phyloP scores from a whole-genome alignment of 2,329 filamentous ascomycete species.

The Emmonsia crescens region DNA sequence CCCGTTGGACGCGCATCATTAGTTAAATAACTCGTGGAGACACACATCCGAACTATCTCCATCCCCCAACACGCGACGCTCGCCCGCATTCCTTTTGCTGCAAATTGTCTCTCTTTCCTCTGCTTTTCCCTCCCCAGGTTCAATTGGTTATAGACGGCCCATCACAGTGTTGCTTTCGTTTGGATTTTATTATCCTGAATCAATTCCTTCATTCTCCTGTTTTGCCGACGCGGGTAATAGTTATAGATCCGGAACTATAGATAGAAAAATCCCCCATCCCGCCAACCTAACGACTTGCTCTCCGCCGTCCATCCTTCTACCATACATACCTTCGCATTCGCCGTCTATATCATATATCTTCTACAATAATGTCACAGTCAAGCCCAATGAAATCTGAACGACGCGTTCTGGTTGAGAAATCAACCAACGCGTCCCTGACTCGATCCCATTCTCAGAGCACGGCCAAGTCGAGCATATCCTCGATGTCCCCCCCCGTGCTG shows the following conservation, averaged over 20 bases:
- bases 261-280: background rate
- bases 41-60: background rate
- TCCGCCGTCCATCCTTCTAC: background rate
- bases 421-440: constrained; percentile 31
- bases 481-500: constrained; percentile 24
- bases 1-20: background rate
- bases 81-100: background rate
- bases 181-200: background rate
- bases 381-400: constrained; percentile 29
- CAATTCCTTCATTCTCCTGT: background rate
- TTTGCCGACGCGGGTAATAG: background rate
- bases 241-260: too few relatives aligned
- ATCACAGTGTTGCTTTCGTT: background rate
- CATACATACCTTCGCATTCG: background rate
- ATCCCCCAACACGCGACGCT: background rate
- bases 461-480: constrained; percentile 12
- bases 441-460: constrained; percentile 16
- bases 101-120: background rate
- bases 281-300: background rate
- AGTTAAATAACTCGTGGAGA: background rate
- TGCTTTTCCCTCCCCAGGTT: background rate
- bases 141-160: background rate
- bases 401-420: constrained; percentile 32
- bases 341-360: background rate
- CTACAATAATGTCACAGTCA: constrained; percentile 8